A percentile compares a stretch with the other conserved stretches of the same genome.
Evolutionary conservation across 2,329 filamentous ascomycete genomes (phyloP).

Genomic region (Fusarium sp.): DNA sequence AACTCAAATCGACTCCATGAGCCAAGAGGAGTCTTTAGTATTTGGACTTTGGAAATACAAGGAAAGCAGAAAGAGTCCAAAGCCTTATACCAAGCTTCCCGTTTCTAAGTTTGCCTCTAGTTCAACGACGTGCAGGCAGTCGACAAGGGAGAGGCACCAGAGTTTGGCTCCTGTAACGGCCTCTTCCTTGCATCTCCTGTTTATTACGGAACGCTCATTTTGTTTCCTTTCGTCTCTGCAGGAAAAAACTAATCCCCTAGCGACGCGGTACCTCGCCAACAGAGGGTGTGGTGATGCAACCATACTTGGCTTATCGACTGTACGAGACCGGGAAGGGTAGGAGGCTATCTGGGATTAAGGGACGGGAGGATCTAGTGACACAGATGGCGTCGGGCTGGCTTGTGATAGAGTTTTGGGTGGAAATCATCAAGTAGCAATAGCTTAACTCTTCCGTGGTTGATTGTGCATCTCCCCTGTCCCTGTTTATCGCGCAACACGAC

Average conservation of each 20-base stretch:
- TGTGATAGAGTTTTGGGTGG: neutral
- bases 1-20: slow-evolving; percentile 13
- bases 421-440: too few species aligned
- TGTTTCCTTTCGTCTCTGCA: neutral
- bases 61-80: slow-evolving; percentile 1
- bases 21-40: neutral
- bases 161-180: neutral
- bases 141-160: neutral
- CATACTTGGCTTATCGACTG: neutral
- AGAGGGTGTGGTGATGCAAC: neutral
- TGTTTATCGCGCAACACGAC: too few species aligned
- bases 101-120: neutral
- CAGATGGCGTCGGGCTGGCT: slow-evolving; percentile 13
- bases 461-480: too few species aligned
- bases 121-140: neutral
- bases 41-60: neutral
- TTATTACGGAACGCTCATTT: too few species aligned
- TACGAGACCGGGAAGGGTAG: neutral
- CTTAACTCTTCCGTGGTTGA: too few species aligned
- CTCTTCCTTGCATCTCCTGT: neutral
- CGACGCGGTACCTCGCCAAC: too few species aligned
- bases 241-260: too few species aligned
- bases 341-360: neutral
- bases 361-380: slow-evolving; percentile 5
- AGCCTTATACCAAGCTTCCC: slow-evolving; percentile 23